Evolutionary conservation across 345 rosid genomes (phyloP), one percentile per base, ranked within the genome.

Genomic region (Pseudoturritis turrita): DNA sequence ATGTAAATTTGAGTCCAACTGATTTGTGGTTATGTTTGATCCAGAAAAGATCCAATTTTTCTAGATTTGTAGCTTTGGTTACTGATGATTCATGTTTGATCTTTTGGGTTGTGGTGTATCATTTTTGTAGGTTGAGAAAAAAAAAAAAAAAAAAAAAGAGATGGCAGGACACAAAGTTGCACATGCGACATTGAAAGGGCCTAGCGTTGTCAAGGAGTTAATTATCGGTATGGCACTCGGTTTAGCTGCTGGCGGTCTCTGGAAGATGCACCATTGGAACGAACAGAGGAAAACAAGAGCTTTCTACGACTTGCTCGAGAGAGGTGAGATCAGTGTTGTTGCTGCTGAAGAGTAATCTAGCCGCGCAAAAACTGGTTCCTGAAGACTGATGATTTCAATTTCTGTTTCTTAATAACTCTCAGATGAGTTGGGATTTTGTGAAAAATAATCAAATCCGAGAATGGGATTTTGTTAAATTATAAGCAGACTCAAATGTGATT

Each of bases 231-330:
- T 89, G 40, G 73, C 74, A 0, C 82, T 88, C 14, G 95, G 87
- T 45, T 68, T 84, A 70, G 81, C 74, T 50, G 96, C 84, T 14
- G 92, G 88, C 39, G 64, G 89, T 63, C 44, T 86, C 39, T 87
- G 91, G 96, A 90, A 88, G 81, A 85, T 83, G 85, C 83, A 89
- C 75, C 93, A 81, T 74, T 85, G 92, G 89, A 89, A 87, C 47
- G 92, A 86, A 79, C 88, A 88, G 85, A 89, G 88, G 81, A 89
- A 84, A 75, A 80, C 75, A 0, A 87, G 96, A 75, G 68, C 86
- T 29, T 89, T 89, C 66, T 91, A 87, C 56, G 91, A 88, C 59
- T 74, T 88, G 78, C 83, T 84, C 7, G 92, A 88, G 74, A 89
- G 88, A 63, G 97, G 91, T 37, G 92, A 88, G 78, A 87, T 91